Base-by-base conservation (phyloP, 2,329 filamentous ascomycete genomes). In the Cordyceps cicadae region DNA sequence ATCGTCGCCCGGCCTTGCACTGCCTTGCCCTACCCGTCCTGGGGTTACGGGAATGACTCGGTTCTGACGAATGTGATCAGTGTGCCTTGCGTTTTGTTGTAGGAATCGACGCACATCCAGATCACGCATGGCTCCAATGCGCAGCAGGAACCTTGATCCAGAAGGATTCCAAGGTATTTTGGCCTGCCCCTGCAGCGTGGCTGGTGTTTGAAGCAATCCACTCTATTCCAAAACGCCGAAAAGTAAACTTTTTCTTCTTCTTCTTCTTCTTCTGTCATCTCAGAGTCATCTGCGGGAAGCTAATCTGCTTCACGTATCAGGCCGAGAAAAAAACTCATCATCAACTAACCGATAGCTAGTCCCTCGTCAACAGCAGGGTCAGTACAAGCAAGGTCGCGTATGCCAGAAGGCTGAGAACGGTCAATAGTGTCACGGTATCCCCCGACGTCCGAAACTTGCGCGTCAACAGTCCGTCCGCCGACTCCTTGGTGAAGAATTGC, bases 401-500 rank as follows among this genome's bases (percentile, higher is more conserved):
- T 5, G 84, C 82, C 43, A 76, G 74, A 48, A 87, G 68, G 64
- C 83, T 87, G 63, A 87, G 68, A 9, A 70, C 65, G 2, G 82
- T 84, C 66, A 87, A 73, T 41, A 87, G 68, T 1, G 82, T 72
- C 21, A 87, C 84, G 56, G 81, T 85, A 67, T 86, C 85, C 29
- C 84, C 83, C 64, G 82, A 85, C 21, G 85, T 87, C 63, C 84
- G 79, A 65, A 87, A 87, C 69, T 80, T 84, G 68, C 72, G 79
- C 26, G 76, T 76, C 48, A 71, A 59, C 53, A 67, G 67, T 46
- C 71, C 74, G 54, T 71, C 71, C 9, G 56, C 57, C 15, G 67
- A 68, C 61, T 71, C 71, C 49, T 69, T 67, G 50, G 80, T 84
- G 74, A 97, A 97, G 77, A 99, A 97, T 74, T 97, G 93, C 65